Evolutionary conservation across 2,329 filamentous ascomycete species (phyloP).

Genomic region (Emericellopsis atlantica): DNA sequence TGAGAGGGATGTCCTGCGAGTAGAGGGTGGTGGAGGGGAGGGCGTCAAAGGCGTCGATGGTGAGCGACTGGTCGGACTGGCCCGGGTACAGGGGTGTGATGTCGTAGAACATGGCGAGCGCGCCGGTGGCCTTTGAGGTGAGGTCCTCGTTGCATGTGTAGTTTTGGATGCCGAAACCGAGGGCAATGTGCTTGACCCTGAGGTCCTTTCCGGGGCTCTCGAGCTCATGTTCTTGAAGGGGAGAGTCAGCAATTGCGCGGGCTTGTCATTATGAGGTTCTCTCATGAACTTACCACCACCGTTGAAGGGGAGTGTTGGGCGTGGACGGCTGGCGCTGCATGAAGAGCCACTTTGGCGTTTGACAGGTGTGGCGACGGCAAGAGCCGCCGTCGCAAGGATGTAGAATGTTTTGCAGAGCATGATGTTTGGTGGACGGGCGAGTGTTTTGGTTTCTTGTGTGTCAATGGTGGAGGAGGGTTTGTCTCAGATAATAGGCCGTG

Average conservation of each 20-base stretch:
- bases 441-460: no score
- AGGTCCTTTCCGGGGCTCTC: slow-evolving; percentile 22
- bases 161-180: slow-evolving; percentile 57
- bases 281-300: slow-evolving; percentile 18
- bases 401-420: slow-evolving; percentile 21
- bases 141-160: slow-evolving; percentile 43
- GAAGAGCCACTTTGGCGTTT: not conserved
- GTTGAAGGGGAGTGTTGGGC: slow-evolving; percentile 21
- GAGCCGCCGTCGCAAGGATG: slow-evolving; percentile 18
- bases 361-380: slow-evolving; percentile 15
- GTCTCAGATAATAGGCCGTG: no score
- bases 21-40: slow-evolving; percentile 28
- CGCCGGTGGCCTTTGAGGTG: slow-evolving; percentile 29
- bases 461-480: no score
- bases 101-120: slow-evolving; percentile 49
- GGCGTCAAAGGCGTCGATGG: slow-evolving; percentile 20
- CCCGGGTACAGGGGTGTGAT: slow-evolving; percentile 37
- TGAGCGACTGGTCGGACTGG: slow-evolving; percentile 22
- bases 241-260: not conserved
- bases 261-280: not conserved
- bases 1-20: slow-evolving; percentile 31
- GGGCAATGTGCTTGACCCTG: slow-evolving; percentile 38
- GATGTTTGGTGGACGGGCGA: slow-evolving; percentile 2
- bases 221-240: slow-evolving; percentile 25
- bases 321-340: not conserved